A percentile compares a stretch with the other conserved stretches of the same genome.
These are phyloP conservation scores for Monosporascus sp. DNA, from an alignment of 2,329 filamentous ascomycete species.

Conservation along the genomic window DNA sequence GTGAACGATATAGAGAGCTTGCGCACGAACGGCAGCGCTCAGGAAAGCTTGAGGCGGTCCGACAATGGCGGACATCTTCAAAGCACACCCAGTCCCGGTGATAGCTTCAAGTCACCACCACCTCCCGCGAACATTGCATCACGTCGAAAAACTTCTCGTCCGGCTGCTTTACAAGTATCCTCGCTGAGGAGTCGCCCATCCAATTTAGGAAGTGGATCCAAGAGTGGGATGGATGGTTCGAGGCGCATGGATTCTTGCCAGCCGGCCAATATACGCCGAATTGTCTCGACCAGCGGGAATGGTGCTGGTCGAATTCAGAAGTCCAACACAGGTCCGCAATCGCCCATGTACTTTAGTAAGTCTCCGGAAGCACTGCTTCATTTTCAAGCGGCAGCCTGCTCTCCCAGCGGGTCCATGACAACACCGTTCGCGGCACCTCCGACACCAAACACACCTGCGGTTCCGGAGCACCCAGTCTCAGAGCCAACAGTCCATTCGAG, in stretches of 20 bases:
- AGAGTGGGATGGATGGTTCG: conserved; percentile 41
- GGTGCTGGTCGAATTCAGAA: conserved; percentile 38
- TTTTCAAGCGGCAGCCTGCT: conserved; percentile 28
- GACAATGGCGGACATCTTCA: conserved; percentile 1
- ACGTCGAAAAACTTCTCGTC: conserved; percentile 44
- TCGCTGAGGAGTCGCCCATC: conserved; percentile 39
- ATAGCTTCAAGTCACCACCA: conserved; percentile 43
- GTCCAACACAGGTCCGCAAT: conserved; percentile 32
- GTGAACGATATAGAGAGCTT: not conserved
- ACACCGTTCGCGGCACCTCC: conserved; percentile 37
- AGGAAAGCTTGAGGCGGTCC: conserved; percentile 7
- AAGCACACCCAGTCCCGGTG: conserved; percentile 21
- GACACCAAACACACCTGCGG: conserved; percentile 43
- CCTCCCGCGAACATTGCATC: conserved; percentile 48
- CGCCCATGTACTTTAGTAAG: conserved; percentile 39
- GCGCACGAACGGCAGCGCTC: conserved; percentile 7
- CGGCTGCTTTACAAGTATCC: conserved; percentile 41
- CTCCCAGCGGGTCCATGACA: conserved; percentile 34
- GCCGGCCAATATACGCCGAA: conserved; percentile 43
- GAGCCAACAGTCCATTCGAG: conserved; percentile 35
- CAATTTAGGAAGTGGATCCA: conserved; percentile 31
- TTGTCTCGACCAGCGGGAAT: conserved; percentile 44
- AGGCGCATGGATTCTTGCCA: conserved; percentile 39
- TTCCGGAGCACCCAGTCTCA: conserved; percentile 31
- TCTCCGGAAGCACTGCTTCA: conserved; percentile 38